These are phyloP conservation scores for Tubosaeta sp. DNA, from an alignment of 768 basidiomycete genomes.

Conservation along the genomic window DNA sequence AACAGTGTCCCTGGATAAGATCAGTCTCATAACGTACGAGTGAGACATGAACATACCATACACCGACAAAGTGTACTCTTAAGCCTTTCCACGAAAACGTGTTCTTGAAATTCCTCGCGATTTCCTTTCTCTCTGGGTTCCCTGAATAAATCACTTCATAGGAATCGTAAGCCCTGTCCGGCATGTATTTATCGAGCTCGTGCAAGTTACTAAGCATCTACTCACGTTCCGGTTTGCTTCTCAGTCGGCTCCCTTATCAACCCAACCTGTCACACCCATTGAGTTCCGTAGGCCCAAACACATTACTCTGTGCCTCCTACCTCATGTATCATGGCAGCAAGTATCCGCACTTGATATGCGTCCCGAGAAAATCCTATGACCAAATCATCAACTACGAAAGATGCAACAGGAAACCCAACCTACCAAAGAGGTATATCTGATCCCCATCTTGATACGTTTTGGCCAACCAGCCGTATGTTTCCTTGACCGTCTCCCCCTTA, in stretches of 20 bases:
- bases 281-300: neutral
- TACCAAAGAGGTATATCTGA: constrained; percentile 34
- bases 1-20: constrained; percentile 56
- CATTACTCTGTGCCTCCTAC: constrained; percentile 10
- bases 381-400: neutral
- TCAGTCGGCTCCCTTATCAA: constrained; percentile 28
- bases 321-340: constrained; percentile 39
- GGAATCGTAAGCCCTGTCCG: constrained; percentile 13
- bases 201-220: neutral
- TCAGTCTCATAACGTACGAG: neutral
- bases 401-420: constrained; percentile 9
- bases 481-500: constrained; percentile 32
- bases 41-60: constrained; percentile 35
- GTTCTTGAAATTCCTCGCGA: constrained; percentile 36
- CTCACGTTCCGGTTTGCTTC: constrained; percentile 29
- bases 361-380: constrained; percentile 39
- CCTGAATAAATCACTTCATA: constrained; percentile 11
- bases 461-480: constrained; percentile 27
- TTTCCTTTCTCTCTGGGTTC: constrained; percentile 15
- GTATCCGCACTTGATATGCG: constrained; percentile 38
- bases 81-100: constrained; percentile 42
- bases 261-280: constrained; percentile 25
- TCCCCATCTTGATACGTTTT: constrained; percentile 30
- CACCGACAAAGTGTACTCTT: constrained; percentile 47
- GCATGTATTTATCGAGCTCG: neutral